These are phyloP conservation scores for Psilocybe tampanensis DNA, from an alignment of 768 basidiomycete species.

Conservation along the genomic window DNA sequence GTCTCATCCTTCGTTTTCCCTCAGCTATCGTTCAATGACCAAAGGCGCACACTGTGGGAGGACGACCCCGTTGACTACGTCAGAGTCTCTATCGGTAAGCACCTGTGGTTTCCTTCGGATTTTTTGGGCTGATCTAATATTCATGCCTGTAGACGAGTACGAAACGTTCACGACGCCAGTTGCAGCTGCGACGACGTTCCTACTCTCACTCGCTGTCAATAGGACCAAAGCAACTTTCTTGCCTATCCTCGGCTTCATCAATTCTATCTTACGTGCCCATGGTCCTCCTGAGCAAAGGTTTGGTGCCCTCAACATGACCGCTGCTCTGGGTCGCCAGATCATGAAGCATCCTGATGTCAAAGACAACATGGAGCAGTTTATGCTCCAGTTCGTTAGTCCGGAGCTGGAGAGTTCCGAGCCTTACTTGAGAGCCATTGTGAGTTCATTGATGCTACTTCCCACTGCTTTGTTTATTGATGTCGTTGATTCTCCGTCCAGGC, in stretches of 20 bases:
- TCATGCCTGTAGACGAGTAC: conserved; percentile 65
- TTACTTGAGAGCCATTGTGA: conserved; percentile 77
- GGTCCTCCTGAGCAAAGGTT: conserved; percentile 60
- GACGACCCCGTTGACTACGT: conserved; percentile 85
- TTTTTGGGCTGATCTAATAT: not conserved
- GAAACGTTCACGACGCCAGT: conserved; percentile 79
- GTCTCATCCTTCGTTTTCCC: conserved; percentile 87
- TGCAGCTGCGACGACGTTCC: conserved; percentile 78
- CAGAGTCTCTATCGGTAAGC: conserved; percentile 69
- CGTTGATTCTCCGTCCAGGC: conserved; percentile 46
- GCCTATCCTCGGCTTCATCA: conserved; percentile 78
- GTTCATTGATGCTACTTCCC: conserved; percentile 31
- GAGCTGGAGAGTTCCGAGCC: conserved; percentile 68
- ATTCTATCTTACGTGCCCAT: conserved; percentile 68
- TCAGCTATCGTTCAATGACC: conserved; percentile 76
- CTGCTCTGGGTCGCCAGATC: conserved; percentile 75
- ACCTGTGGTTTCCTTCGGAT: not conserved
- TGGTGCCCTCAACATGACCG: conserved; percentile 84
- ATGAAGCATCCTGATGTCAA: conserved; percentile 85
- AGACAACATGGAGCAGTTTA: conserved; percentile 75
- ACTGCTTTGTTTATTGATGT: not conserved
- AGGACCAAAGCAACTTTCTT: conserved; percentile 83
- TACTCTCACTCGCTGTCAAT: conserved; percentile 75
- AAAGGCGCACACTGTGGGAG: conserved; percentile 72
- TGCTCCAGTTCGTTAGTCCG: conserved; percentile 73